Base-by-base conservation (phyloP, 83 land plant species). In the Larix sibirica region DNA sequence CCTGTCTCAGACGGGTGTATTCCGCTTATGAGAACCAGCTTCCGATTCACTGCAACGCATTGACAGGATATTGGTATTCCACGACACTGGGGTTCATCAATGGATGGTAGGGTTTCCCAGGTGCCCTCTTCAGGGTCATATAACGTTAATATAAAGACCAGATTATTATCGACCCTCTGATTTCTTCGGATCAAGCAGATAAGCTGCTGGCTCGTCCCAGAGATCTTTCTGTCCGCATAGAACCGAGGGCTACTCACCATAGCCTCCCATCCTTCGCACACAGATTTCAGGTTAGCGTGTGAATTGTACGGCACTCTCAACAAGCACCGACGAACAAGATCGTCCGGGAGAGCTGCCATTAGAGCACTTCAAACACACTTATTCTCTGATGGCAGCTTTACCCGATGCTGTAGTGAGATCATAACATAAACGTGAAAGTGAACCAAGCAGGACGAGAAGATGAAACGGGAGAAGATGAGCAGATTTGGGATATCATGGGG, bases 21-120 rank as follows among this genome's bases (percentile, higher is more conserved):
- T 54, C 94, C 92, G 13, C 92, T 93, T 12, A 95, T 47, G 33
- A 91, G 86, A 31, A 91, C 68, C 24, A 95, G 59, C 66, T 83
- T 84, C 62, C 60, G 67, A 6, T 87, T 90, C 61, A 82, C 84
- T 13, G 81, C 73, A 23, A 83, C 90, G 63, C 71, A 80, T 64
- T 17, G 68, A 81, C 81, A 69, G 84, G 83, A 89, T 0, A 87
- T 33, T 7, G 91, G 89, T 0, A 87, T 77, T 3, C 85, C 83
- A 50, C 13, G 13, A 10, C 2, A 50, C 4, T 61, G 56, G 23
- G 87, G 76, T 68, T 86, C 82, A 23, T 89, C 89, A n/a, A 82
- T 66, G 50, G 90, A 56, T 4, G 85, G 89, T 10, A 87, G 65
- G 9, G 93, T 75, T 24, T 80, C 84, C 92, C 94, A 91, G 17